phyloP scores from a whole-genome alignment of 2,329 filamentous ascomycete species.

The Colletotrichum australisinense region DNA sequence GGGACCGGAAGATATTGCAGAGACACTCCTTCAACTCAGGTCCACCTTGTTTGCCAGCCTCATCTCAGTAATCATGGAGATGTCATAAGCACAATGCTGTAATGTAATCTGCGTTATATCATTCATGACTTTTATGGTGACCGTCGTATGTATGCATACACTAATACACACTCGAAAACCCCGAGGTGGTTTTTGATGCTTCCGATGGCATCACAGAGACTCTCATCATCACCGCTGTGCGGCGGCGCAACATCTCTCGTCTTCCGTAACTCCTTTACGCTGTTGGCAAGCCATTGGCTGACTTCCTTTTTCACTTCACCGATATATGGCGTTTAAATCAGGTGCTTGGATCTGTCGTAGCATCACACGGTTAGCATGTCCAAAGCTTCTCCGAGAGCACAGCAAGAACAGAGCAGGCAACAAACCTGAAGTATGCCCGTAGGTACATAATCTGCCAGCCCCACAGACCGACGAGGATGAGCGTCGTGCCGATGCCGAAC shows the following conservation, averaged over 20 bases:
- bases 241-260: neutral
- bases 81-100: neutral
- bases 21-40: neutral
- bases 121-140: conserved; percentile 36
- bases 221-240: conserved; percentile 15
- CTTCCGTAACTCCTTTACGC: conserved; percentile 19
- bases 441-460: conserved; percentile 98
- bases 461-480: conserved; percentile 88
- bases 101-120: conserved; percentile 30
- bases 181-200: conserved; percentile 28
- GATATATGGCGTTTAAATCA: conserved; percentile 61
- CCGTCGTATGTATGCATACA: conserved; percentile 32
- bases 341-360: conserved; percentile 71
- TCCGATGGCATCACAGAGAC: conserved; percentile 24
- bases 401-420: neutral
- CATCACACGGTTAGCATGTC: conserved; percentile 24
- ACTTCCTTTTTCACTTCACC: neutral
- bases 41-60: no score
- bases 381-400: neutral
- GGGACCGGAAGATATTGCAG: no score
- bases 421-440: conserved; percentile 90
- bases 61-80: neutral
- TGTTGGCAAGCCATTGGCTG: neutral
- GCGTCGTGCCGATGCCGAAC: conserved; percentile 96
- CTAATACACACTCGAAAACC: conserved; percentile 34